phyloP scores from a whole-genome alignment of 176 grass and related monocot species.

The Oryza australiensis region DNA sequence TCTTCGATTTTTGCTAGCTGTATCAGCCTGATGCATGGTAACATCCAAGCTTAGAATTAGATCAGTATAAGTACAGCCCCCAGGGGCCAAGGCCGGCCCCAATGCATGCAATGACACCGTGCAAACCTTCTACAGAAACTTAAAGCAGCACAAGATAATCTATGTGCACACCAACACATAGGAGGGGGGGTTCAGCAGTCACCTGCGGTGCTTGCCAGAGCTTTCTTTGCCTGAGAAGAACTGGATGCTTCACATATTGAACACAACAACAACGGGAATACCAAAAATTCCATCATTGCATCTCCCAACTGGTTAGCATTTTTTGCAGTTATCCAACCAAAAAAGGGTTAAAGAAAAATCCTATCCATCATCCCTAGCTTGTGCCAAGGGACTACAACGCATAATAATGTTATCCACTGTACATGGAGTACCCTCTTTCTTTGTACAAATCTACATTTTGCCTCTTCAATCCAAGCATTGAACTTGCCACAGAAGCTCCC shows the following conservation, averaged over 20 bases:
- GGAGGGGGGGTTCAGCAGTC: background rate
- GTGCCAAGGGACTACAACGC: conserved; percentile 37
- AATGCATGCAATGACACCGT: background rate
- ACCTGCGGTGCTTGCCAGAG: background rate
- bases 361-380: conserved; percentile 39
- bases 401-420: conserved; percentile 34
- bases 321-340: conserved; percentile 22
- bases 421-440: conserved; percentile 31
- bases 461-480: conserved; percentile 41
- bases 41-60: background rate
- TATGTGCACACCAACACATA: background rate
- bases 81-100: too few species aligned
- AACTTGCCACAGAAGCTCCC: conserved; percentile 1
- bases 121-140: background rate
- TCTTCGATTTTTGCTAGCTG: background rate
- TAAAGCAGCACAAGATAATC: background rate
- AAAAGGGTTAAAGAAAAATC: background rate
- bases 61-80: background rate
- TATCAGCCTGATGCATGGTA: background rate
- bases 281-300: conserved; percentile 4
- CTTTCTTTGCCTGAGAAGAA: background rate
- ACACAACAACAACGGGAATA: background rate
- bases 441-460: conserved; percentile 47
- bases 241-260: background rate
- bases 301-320: background rate